Base-by-base conservation (phyloP, 108 stramenopile genomes). In the Pseudonitzschia multistriata region DNA sequence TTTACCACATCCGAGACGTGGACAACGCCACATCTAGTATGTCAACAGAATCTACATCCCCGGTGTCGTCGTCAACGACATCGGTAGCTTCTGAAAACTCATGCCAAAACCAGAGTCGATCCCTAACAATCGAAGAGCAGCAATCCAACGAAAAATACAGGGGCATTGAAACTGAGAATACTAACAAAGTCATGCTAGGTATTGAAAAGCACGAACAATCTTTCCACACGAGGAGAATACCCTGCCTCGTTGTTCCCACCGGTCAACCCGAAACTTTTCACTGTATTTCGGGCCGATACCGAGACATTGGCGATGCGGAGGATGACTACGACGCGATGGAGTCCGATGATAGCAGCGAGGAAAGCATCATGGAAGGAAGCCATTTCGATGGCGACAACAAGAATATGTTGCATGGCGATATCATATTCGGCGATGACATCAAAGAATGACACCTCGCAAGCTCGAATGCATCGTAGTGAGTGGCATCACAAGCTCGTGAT, bases 181-280 rank as follows among this genome's bases (percentile, higher is more conserved):
- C 6, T 37, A 37, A 8, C 37, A 8, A 8, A 37, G 8, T 37
- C 6, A n/a, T n/a, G n/a, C n/a, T n/a, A n/a, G n/a, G n/a, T n/a
- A n/a, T n/a, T n/a, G 10, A 53, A 53, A 8, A 11, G 24, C 0
- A 53, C 19, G 19, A 0, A n/a, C 24, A 5, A 3, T 13, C 19
- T 22, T 13, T 8, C 11, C 52, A 53, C 70, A 7, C 7, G 13
- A 7, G 7, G 40, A 7, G 40, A 48, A 70, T 71, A 54, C 68
- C 75, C 50, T 79, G 85, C 49, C 79, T 49, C 52, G 80, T 86
- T 35, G 66, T 90, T 65, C 89, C 92, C 13, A 91, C 86, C 17
- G 80, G 80, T 34, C 90, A 91, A 69, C 94, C 94, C 2, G 83
- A 88, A 29, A 67, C 84, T 72, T 96, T 96, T 66, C 79, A 91